Evolutionary conservation across 495 filamentous ascomycete genomes (phyloP).

Genomic region (Aspergillus ostianus): DNA sequence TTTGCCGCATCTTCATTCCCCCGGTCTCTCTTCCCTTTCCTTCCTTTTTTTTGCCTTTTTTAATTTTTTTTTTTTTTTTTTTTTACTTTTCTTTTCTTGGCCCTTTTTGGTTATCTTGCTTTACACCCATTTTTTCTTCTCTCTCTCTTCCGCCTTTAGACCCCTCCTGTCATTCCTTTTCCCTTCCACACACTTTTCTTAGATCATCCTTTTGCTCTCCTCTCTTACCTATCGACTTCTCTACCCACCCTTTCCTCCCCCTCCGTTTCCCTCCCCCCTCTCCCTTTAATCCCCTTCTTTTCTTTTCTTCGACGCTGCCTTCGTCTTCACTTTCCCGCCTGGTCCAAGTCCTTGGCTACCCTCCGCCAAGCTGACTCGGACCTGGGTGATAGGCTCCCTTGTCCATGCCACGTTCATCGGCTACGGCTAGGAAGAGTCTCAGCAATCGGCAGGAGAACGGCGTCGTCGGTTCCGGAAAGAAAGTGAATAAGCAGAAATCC

Average conservation of each 20-base stretch:
- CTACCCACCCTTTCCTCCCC: conserved; percentile 14
- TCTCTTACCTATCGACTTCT: conserved; percentile 18
- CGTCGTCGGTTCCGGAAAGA: conserved; percentile 78
- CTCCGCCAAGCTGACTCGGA: conserved; percentile 55
- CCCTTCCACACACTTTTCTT: conserved; percentile 17
- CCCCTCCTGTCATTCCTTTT: conserved; percentile 19
- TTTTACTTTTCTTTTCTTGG: background rate
- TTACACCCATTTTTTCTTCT: conserved; percentile 5
- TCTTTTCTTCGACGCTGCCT: conserved; percentile 22
- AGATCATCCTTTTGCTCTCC: conserved; percentile 16
- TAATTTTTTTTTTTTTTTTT: background rate
- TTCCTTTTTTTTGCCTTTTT: conserved; percentile 2
- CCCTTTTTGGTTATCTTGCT: background rate
- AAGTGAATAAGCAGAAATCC: conserved; percentile 67
- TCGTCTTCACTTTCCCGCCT: conserved; percentile 32
- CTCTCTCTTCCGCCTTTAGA: conserved; percentile 7
- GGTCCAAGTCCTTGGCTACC: conserved; percentile 53
- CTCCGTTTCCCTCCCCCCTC: conserved; percentile 13
- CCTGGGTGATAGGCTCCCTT: conserved; percentile 47
- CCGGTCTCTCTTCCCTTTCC: conserved; percentile 11
- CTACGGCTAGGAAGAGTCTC: conserved; percentile 58
- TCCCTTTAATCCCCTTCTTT: conserved; percentile 8
- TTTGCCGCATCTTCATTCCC: conserved; percentile 13
- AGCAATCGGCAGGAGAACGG: conserved; percentile 89
- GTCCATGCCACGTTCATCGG: conserved; percentile 73